These are phyloP conservation scores for Komagataella kurtzmanii DNA, from an alignment of 805 yeast genomes.

Conservation along the genomic window DNA sequence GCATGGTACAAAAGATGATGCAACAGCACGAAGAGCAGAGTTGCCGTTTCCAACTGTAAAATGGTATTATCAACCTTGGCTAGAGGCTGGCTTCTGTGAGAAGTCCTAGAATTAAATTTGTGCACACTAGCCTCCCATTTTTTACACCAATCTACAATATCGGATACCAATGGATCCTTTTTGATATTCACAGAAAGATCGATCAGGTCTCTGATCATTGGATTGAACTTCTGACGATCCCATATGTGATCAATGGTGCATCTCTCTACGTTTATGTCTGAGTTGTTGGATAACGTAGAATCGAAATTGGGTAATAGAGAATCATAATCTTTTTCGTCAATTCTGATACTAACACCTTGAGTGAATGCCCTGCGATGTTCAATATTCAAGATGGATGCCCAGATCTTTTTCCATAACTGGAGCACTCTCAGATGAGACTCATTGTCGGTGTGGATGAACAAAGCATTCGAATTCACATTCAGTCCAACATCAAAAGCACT, in stretches of 20 bases:
- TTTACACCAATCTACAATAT: conserved; percentile 6
- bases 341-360: conserved; percentile 10
- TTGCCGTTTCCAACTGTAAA: conserved; percentile 1
- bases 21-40: conserved; percentile 7
- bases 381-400: conserved; percentile 11
- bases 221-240: conserved; percentile 8
- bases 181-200: conserved; percentile 9
- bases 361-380: conserved; percentile 12
- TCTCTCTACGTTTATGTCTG: conserved; percentile 8
- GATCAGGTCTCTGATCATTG: conserved; percentile 9
- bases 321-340: conserved; percentile 6
- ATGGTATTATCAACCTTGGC: neutral
- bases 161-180: conserved; percentile 9
- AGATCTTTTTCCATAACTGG: conserved; percentile 16
- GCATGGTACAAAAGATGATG: conserved; percentile 9
- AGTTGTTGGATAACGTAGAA: conserved; percentile 6
- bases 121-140: neutral
- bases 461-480: conserved; percentile 12
- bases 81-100: neutral
- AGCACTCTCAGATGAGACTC: neutral
- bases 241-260: conserved; percentile 8
- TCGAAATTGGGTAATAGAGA: conserved; percentile 6
- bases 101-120: conserved; percentile 1
- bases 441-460: neutral
- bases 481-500: conserved; percentile 32